These are phyloP conservation scores for Phytophthora pistaciae DNA, from an alignment of 352 stramenopile species.

Conservation along the genomic window DNA sequence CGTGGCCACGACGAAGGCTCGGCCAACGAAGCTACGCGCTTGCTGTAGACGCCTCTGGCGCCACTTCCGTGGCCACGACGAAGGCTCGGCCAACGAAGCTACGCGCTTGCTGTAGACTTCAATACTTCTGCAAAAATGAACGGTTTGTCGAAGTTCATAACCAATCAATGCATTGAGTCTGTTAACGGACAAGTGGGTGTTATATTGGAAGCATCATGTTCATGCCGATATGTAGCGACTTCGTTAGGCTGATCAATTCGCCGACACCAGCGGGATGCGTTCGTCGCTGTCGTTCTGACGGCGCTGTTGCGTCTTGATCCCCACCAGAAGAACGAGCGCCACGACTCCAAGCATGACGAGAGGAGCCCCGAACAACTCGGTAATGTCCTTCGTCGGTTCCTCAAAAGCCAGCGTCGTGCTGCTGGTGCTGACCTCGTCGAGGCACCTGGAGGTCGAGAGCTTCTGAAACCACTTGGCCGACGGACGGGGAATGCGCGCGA, in stretches of 20 bases:
- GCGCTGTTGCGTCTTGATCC: slow-evolving; percentile 8
- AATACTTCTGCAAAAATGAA: too few relatives aligned
- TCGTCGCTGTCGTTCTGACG: slow-evolving; percentile 10
- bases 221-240: too few relatives aligned
- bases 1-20: slow-evolving; percentile 18
- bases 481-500: slow-evolving; percentile 42
- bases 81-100: slow-evolving; percentile 21
- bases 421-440: slow-evolving; percentile 18
- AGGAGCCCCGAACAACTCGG: slow-evolving; percentile 14
- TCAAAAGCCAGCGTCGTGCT: neutral
- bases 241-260: too few relatives aligned
- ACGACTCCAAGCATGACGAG: slow-evolving; percentile 18
- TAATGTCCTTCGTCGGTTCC: slow-evolving; percentile 6
- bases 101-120: slow-evolving; percentile 24
- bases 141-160: too few relatives aligned
- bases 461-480: slow-evolving; percentile 51
- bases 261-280: too few relatives aligned
- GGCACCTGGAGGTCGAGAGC: slow-evolving; percentile 35
- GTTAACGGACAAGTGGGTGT: too few relatives aligned
- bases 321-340: slow-evolving; percentile 18
- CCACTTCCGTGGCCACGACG: slow-evolving; percentile 29
- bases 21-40: slow-evolving; percentile 25
- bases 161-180: too few relatives aligned
- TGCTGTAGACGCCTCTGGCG: slow-evolving; percentile 34
- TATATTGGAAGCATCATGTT: too few relatives aligned